Base-by-base conservation (phyloP, 2,329 filamentous ascomycete species). In the Allantophomopsis lycopodina region DNA sequence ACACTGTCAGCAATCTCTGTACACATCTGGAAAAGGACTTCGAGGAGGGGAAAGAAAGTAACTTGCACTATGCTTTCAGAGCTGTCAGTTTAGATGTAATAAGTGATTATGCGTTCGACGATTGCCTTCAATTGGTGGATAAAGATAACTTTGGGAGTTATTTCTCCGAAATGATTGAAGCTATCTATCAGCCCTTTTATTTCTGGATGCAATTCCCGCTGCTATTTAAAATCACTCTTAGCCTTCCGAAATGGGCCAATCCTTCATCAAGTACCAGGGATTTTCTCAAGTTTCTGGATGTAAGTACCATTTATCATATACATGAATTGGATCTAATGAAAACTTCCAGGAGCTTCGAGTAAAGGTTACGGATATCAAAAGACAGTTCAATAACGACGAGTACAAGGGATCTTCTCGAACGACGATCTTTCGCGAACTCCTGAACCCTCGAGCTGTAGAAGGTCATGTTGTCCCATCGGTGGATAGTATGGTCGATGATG, bases 341-440 rank as follows among this genome's bases (percentile, higher is more conserved):
- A 10, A 8, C 17, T 28, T 10, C 10, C 20, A 40, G 13, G 28
- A 37, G 15, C 32, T 16, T 37, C 4, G 30, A 5, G 28, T 30
- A 38, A 37, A 38, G 36, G 50, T 43, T 36, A 43, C 15, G 40
- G 42, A 5, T 30, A 38, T 14, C 36, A 46, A 15, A 36, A 42
- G 18, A 18, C 32, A 12, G 5, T 34, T 15, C 16, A 12, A 34
- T 34, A 12, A 5, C 16, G 13, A 18, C 7, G 23, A 39, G 13
- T 28, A 28, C 23, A 55, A 36, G 49, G 13, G 34, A 16, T 33
- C 23, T 14, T 14, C 39, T 28, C 39, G 46, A n/a, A 42, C 44
- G 12, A 55, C 52, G 7, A 55, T 58, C 12, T 56, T 57, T 40
- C 47, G 48, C 31, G 44, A 52, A 8, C 44, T 57, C 2, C 44